phyloP scores from a whole-genome alignment of 164 flowering plant species.

The Pachysandra terminalis region DNA sequence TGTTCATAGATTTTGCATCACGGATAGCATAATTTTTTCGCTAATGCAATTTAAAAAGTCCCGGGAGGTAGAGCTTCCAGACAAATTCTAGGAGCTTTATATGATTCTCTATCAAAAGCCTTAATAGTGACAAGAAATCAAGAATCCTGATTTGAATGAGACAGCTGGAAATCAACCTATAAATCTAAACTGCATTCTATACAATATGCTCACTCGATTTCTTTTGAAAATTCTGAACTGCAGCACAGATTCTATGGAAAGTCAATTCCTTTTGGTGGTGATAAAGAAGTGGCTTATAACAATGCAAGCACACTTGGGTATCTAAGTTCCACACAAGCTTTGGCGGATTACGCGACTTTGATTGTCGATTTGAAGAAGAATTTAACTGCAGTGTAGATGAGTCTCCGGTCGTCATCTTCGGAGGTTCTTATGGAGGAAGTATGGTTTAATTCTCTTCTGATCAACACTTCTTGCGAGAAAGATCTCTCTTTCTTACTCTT shows the following conservation, averaged over 20 bases:
- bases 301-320: conserved; percentile 76
- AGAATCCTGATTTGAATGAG: too few relatives aligned
- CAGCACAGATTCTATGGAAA: conserved; percentile 90
- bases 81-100: too few relatives aligned
- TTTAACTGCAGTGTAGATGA: conserved; percentile 52
- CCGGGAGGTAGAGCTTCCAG: neutral
- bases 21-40: too few relatives aligned
- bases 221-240: too few relatives aligned
- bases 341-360: conserved; percentile 78
- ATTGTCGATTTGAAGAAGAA: conserved; percentile 73
- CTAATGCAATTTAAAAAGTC: neutral
- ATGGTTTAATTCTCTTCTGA: conserved; percentile 8
- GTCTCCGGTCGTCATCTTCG: conserved; percentile 77
- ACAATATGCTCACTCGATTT: too few relatives aligned
- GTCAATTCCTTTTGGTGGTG: conserved; percentile 74
- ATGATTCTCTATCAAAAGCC: too few relatives aligned
- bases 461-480: neutral
- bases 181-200: too few relatives aligned
- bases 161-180: too few relatives aligned
- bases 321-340: conserved; percentile 72
- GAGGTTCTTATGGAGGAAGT: conserved; percentile 98
- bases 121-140: too few relatives aligned
- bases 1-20: too few relatives aligned
- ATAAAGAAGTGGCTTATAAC: conserved; percentile 41
- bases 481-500: too few relatives aligned